Percentiles rank a stretch among this genome's conserved stretches.
Conservation (phyloP, 352 stramenopile species). For the Phytophthora crassamura region DNA sequence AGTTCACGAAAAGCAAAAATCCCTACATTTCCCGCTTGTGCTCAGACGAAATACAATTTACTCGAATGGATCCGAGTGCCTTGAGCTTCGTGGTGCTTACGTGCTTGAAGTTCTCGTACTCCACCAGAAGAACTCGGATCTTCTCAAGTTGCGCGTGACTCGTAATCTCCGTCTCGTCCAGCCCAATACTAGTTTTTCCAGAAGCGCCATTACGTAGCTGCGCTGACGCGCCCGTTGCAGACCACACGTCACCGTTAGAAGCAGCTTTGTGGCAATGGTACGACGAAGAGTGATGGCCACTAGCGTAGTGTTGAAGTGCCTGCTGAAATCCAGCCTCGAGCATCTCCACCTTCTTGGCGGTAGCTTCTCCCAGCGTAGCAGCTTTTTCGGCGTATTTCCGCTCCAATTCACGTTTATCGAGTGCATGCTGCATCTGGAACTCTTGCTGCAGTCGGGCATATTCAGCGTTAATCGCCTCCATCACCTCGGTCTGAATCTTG, state of each 20-base stretch:
- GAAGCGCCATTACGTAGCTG: neutral
- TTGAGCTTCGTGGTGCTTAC: too few relatives aligned
- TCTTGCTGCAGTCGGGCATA: constrained; percentile 48
- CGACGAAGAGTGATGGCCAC: neutral
- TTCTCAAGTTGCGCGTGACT: too few relatives aligned
- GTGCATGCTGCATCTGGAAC: constrained; percentile 43
- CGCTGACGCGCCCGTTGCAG: neutral
- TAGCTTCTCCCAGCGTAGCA: constrained; percentile 25
- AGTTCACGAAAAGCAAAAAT: too few relatives aligned
- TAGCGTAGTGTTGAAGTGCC: constrained; percentile 18
- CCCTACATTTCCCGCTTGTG: too few relatives aligned
- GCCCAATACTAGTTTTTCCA: too few relatives aligned
- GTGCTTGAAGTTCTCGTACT: too few relatives aligned
- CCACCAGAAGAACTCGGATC: too few relatives aligned
- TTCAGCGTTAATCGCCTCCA: constrained; percentile 55
- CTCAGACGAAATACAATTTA: too few relatives aligned
- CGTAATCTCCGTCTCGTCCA: too few relatives aligned
- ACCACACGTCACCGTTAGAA: neutral
- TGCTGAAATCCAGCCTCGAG: constrained; percentile 49
- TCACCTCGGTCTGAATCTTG: constrained; percentile 54
- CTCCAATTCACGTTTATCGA: constrained; percentile 39
- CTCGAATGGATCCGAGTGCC: too few relatives aligned
- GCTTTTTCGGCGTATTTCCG: constrained; percentile 32
- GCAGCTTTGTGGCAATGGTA: neutral
- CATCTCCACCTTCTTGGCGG: constrained; percentile 65